Evolutionary conservation across 1,284 basidiomycete species (phyloP).

Genomic region (Ceratorhiza oryzae-sativae): DNA sequence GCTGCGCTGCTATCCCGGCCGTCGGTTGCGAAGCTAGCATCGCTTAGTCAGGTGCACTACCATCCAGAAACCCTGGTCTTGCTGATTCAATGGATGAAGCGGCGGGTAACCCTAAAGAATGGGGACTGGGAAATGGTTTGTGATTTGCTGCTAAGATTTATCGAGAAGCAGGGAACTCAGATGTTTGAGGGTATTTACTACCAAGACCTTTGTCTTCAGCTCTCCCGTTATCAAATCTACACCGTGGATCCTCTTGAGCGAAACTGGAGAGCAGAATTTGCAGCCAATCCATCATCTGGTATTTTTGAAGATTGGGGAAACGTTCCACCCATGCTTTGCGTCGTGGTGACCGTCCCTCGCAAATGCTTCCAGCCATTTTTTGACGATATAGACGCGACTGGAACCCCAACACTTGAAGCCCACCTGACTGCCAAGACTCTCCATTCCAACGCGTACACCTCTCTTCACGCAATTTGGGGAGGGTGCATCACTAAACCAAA

Average conservation of each 20-base stretch:
- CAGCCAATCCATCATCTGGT: neutral
- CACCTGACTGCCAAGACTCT: neutral
- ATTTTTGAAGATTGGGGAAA: neutral
- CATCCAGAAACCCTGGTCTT: constrained; percentile 6
- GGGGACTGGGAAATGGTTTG: constrained; percentile 11
- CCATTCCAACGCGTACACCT: neutral
- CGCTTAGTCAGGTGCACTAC: neutral
- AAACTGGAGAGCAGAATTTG: neutral
- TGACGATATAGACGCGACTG: neutral
- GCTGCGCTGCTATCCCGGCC: constrained; percentile 14
- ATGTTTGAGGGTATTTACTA: neutral
- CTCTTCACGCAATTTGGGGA: constrained; percentile 13
- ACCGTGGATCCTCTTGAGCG: neutral
- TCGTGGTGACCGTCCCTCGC: constrained; percentile 2
- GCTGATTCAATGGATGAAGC: neutral
- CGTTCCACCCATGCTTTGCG: constrained; percentile 10
- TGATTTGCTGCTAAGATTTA: neutral
- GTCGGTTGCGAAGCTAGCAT: neutral
- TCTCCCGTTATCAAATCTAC: neutral
- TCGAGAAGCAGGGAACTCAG: neutral
- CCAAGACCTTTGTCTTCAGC: neutral
- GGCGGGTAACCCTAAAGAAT: neutral
- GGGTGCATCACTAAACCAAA: neutral
- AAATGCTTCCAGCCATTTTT: neutral
- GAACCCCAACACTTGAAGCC: neutral